Evolutionary conservation across 805 yeast genomes (phyloP).

Genomic region (Yarrowia bubula): DNA sequence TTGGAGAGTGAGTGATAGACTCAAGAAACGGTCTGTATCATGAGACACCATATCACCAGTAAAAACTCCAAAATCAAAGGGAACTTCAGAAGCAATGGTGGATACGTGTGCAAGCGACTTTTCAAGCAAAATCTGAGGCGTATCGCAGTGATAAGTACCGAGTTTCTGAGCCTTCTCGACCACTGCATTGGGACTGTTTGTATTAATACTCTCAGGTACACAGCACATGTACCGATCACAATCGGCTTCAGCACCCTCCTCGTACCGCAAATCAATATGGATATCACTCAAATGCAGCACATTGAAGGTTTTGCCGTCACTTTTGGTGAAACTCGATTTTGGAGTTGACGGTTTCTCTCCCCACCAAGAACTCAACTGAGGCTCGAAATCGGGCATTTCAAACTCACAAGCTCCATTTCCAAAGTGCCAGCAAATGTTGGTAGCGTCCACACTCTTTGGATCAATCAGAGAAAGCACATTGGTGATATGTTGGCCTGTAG

Average conservation of each 20-base stretch:
- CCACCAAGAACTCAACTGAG: conserved; percentile 43
- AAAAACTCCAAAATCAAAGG: conserved; percentile 62
- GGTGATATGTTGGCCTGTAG: conserved; percentile 41
- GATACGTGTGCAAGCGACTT: conserved; percentile 51
- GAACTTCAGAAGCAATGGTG: conserved; percentile 40
- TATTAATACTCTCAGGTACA: conserved; percentile 35
- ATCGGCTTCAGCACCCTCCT: conserved; percentile 46
- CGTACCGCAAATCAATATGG: conserved; percentile 54
- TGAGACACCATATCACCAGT: conserved; percentile 77
- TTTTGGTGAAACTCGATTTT: neutral
- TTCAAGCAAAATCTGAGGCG: conserved; percentile 62
- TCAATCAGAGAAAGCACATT: conserved; percentile 52
- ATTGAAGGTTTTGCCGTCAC: conserved; percentile 46
- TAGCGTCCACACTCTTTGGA: conserved; percentile 54
- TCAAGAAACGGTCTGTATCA: conserved; percentile 46
- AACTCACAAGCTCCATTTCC: conserved; percentile 50
- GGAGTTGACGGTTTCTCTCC: conserved; percentile 43
- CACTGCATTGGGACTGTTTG: conserved; percentile 29
- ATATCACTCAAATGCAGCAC: conserved; percentile 67
- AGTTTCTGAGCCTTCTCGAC: conserved; percentile 58
- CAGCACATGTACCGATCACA: conserved; percentile 60
- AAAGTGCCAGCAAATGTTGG: conserved; percentile 57
- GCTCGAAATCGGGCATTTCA: conserved; percentile 49
- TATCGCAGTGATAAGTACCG: conserved; percentile 64
- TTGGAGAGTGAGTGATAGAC: conserved; percentile 48